Evolutionary conservation across 2,329 filamentous ascomycete genomes (phyloP), one percentile per base, ranked within the genome.

Genomic region (Elsinoe ampelina): DNA sequence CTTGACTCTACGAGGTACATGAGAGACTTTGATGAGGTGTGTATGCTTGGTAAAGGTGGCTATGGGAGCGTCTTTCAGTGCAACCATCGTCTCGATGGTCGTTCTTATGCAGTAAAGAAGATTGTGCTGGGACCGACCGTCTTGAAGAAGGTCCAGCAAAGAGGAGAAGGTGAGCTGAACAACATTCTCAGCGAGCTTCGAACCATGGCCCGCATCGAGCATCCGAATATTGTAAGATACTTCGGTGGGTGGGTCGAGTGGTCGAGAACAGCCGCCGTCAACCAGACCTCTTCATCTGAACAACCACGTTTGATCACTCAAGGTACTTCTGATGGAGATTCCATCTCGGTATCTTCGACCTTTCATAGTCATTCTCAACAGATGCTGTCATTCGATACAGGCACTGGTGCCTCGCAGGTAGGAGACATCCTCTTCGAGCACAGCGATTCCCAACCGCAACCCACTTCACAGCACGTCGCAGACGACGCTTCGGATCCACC

Each of bases 221-320:
- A 87, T 66, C 75, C 75, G 4, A 85, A 86, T 64, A 78, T 87
- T 57, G 83, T 86, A 35, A 76, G 83, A 20, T 87, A 87, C 63
- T 81, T 81, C 64, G 77, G 77, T 54, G 80, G 80, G 12, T 87
- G 84, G 84, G 73, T 85, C 12, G 84, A 86, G 35, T 74, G 62
- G 62, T 61, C 65, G 20, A 61, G 61, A 17, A 52, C 1, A 42
- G 48, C 2, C 42, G 17, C 11, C 36, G 10, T 19, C 22, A 32
- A 11, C 10, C 17, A 15, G 10, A 8, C 59, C 19, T 41, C 39
- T 22, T 51, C 57, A 2, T 42, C 30, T 22, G 54, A 57, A 19
- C 57, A 47, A 35, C 36, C 36, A 22, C 54, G 54, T 13, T 26
- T 56, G n/a, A 52, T 58, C 35, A 50, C 54, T 3, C 11, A 36